phyloP scores from a whole-genome alignment of 352 stramenopile genomes.

The Nothophytophthora sp. region DNA sequence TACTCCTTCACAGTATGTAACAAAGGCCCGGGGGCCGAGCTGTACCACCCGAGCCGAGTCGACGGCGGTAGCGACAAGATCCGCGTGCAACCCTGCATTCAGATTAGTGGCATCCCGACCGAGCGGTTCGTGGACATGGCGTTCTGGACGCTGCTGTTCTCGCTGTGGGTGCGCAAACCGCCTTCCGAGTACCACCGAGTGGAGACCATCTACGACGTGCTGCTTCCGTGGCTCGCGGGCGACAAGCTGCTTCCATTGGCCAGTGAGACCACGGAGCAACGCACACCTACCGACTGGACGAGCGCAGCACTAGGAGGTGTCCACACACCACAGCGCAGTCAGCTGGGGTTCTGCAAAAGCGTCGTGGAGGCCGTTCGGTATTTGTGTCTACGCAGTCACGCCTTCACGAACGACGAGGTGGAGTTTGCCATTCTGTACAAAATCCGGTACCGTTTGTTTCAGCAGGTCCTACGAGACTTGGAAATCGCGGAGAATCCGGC shows the following conservation, averaged over 20 bases:
- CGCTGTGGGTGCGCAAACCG: constrained; percentile 82
- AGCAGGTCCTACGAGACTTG: constrained; percentile 54
- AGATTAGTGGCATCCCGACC: constrained; percentile 60
- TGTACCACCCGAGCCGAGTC: constrained; percentile 69
- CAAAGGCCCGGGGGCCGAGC: constrained; percentile 80
- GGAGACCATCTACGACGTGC: constrained; percentile 89
- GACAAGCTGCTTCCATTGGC: constrained; percentile 73
- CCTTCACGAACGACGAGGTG: constrained; percentile 60
- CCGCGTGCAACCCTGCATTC: constrained; percentile 75
- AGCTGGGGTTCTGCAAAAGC: constrained; percentile 84
- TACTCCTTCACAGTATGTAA: constrained; percentile 91
- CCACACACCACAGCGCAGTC: constrained; percentile 71
- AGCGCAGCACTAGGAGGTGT: constrained; percentile 31
- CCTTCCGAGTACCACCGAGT: constrained; percentile 87
- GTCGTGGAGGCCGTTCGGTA: constrained; percentile 77
- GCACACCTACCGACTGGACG: constrained; percentile 23
- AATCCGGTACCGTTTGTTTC: constrained; percentile 67
- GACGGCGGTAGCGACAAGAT: constrained; percentile 49
- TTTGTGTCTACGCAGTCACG: constrained; percentile 54
- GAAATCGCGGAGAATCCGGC: constrained; percentile 56
- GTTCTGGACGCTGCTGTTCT: constrained; percentile 86
- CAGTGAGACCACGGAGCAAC: constrained; percentile 28
- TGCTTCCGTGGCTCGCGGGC: constrained; percentile 85
- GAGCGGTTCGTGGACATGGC: constrained; percentile 81
- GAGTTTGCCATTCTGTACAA: constrained; percentile 74